These are phyloP conservation scores for Nitzschia sp. DNA, from an alignment of 108 stramenopile genomes.

Conservation along the genomic window DNA sequence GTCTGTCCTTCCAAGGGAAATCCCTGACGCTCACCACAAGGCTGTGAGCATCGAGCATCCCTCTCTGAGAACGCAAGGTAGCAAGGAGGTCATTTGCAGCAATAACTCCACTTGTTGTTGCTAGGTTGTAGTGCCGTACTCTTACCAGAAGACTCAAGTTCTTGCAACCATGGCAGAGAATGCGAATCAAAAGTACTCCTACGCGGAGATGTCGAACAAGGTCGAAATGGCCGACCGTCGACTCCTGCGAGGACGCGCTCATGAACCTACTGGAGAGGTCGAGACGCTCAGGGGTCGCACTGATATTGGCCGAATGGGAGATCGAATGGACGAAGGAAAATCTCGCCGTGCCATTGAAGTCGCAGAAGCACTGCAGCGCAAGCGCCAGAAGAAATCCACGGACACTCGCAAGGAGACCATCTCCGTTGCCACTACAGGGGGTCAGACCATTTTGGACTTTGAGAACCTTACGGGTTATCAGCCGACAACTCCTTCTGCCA, in stretches of 20 bases:
- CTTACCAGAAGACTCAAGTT: too few species aligned
- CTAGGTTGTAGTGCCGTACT: too few species aligned
- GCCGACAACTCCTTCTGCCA: slow-evolving; percentile 63
- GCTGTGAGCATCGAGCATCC: too few species aligned
- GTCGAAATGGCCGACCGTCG: slow-evolving; percentile 83
- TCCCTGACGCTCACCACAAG: too few species aligned
- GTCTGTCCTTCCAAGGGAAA: too few species aligned
- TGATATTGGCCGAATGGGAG: slow-evolving; percentile 78
- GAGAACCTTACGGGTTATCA: slow-evolving; percentile 63
- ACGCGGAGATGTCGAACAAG: slow-evolving; percentile 96
- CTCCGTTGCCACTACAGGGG: slow-evolving; percentile 25
- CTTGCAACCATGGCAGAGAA: slow-evolving; percentile 80
- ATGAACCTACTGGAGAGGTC: slow-evolving; percentile 93
- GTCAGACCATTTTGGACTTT: slow-evolving; percentile 57
- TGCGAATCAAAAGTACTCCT: slow-evolving; percentile 86
- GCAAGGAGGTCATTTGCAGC: too few species aligned
- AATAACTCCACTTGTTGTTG: too few species aligned
- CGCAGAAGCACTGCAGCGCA: slow-evolving; percentile 51
- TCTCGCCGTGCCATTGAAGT: slow-evolving; percentile 55
- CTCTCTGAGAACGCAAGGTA: too few species aligned
- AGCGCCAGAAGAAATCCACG: slow-evolving; percentile 16
- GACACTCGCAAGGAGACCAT: slow-evolving; percentile 14
- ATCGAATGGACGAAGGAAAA: slow-evolving; percentile 57
- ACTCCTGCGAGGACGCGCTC: slow-evolving; percentile 35
- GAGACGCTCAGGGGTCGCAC: slow-evolving; percentile 79